Evolutionary conservation across 352 stramenopile species (phyloP), one percentile per base, ranked within the genome.

Genomic region (Plasmopara halstedii): DNA sequence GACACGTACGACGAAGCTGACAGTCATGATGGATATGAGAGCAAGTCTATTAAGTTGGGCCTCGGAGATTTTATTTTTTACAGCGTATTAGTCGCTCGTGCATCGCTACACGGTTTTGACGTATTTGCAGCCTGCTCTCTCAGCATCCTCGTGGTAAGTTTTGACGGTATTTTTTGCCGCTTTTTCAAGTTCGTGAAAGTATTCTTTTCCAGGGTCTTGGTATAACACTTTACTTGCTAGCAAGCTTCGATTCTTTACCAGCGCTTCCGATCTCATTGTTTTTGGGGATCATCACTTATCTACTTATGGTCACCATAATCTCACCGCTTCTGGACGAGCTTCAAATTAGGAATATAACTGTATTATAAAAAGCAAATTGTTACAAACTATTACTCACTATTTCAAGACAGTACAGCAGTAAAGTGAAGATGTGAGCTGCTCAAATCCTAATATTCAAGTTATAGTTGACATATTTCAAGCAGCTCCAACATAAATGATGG

Each of bases 31-130:
- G 19, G 51, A 14, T 51, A 65, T 15, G 62, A 75, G 20, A 58
- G 76, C 52, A 82, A 81, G 43, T 83, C 70, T 3, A 96, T 97
- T 58, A 85, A 95, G 42, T 68, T 97, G 6, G 89, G 89, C 0
- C 63, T 97, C 8, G 95, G 96, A 0, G 96, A 99, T 69, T 98
- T 99, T 59, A 97, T 99, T 35, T 99, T 99, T 61, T 99, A 99
- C 68, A 97, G 78, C 38, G 85, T 98, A 0, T 70, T 99, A 25
- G 90, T 98, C 21, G 90, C 90, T 6, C 94, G 96, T 27, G 95
- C 95, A 8, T 92, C 89, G 7, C 66, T 91, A 49, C 85, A 96
- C 43, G 89, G 90, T 37, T 97, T 98, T 46, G 83, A 83, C 8
- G 69, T 88, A 9, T 98, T 97, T 52, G 77, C 73, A 4, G 67